A percentile compares a stretch with the other conserved stretches of the same genome.
These are phyloP conservation scores for Aquanectria penicillioides DNA, from an alignment of 2,329 filamentous ascomycete species.

Conservation along the genomic window DNA sequence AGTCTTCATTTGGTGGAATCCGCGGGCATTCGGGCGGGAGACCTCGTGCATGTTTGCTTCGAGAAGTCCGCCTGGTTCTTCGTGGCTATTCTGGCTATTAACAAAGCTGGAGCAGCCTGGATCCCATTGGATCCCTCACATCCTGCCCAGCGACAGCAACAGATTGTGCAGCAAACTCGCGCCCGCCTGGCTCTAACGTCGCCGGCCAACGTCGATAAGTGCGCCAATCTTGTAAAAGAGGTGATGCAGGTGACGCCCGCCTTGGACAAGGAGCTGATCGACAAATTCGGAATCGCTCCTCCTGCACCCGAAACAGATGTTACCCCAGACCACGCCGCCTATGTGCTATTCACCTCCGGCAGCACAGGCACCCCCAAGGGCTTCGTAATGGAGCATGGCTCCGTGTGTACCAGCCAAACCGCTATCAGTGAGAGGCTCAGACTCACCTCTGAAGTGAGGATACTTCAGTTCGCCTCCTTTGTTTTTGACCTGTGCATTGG, in stretches of 20 bases:
- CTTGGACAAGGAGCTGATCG: background rate
- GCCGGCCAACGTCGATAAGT: constrained; percentile 7
- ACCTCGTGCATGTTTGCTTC: constrained; percentile 22
- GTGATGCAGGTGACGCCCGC: background rate
- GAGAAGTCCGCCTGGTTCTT: constrained; percentile 6
- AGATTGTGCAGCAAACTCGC: constrained; percentile 4
- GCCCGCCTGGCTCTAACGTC: background rate
- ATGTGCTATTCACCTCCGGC: constrained; percentile 12
- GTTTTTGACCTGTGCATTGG: constrained; percentile 6
- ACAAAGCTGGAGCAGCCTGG: constrained; percentile 1
- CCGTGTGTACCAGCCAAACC: constrained; percentile 6
- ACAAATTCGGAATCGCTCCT: background rate
- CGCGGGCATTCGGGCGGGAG: constrained; percentile 1
- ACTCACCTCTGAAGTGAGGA: background rate
- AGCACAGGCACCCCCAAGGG: constrained; percentile 22
- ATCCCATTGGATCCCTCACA: background rate
- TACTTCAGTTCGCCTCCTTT: constrained; percentile 6
- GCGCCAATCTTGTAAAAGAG: background rate
- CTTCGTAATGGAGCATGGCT: constrained; percentile 8
- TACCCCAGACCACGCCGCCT: background rate
- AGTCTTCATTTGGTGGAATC: constrained; percentile 10
- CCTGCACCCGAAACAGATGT: background rate
- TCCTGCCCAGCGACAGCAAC: background rate
- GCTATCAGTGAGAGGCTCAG: background rate
- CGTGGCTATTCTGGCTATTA: constrained; percentile 1